Evolutionary conservation across 208 protist genomes (phyloP).

Genomic region (Wallacemonas sp.): DNA sequence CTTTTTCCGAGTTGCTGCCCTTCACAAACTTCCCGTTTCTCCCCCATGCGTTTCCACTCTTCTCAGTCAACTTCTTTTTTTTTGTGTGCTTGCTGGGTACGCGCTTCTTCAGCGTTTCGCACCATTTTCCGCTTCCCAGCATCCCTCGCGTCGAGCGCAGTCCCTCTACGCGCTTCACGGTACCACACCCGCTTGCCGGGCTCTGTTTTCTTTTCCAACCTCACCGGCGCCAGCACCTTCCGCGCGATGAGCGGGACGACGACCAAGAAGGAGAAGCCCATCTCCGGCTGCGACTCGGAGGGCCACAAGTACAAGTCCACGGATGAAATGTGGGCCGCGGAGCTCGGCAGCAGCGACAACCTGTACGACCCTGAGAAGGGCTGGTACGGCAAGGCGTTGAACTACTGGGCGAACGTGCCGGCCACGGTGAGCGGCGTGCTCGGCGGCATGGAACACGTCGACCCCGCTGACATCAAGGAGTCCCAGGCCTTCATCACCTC

Average conservation of each 20-base stretch:
- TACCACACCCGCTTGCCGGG: background rate
- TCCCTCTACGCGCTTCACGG: background rate
- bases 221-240: background rate
- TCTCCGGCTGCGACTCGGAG: conserved; percentile 67
- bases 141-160: background rate
- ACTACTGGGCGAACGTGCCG: conserved; percentile 87
- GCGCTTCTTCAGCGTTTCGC: background rate
- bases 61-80: background rate
- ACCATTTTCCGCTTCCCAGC: conserved; percentile 3
- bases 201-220: background rate
- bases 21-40: too few relatives aligned
- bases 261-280: conserved; percentile 22
- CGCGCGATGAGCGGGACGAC: background rate
- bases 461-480: conserved; percentile 73
- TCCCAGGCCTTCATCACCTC: conserved; percentile 63
- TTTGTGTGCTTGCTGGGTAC: background rate
- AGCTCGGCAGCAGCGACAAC: conserved; percentile 54
- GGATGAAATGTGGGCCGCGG: conserved; percentile 72
- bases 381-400: conserved; percentile 89
- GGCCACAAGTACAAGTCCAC: conserved; percentile 55
- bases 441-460: conserved; percentile 84
- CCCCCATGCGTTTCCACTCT: background rate
- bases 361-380: conserved; percentile 75
- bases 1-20: too few relatives aligned
- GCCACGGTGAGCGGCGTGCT: conserved; percentile 89